phyloP scores from a whole-genome alignment of 768 basidiomycete genomes.

The Phanerochaete sordida region DNA sequence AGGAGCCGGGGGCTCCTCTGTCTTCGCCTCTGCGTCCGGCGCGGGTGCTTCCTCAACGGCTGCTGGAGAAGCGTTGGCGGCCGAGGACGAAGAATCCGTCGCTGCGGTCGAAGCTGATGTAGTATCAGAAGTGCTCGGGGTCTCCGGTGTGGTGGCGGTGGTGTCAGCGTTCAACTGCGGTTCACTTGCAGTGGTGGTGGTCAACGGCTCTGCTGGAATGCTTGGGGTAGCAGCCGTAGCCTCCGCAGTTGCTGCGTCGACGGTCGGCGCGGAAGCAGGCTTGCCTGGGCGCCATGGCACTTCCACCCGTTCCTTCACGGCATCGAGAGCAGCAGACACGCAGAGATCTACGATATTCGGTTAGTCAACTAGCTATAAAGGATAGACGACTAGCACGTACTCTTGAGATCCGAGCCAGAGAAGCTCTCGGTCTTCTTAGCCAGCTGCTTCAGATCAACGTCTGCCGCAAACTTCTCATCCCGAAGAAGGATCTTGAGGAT shows the following conservation, averaged over 20 bases:
- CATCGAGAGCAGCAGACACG: slow-evolving; percentile 87
- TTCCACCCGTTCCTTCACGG: slow-evolving; percentile 79
- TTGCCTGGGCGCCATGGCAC: slow-evolving; percentile 64
- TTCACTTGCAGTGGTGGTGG: background rate
- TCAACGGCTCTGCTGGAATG: background rate
- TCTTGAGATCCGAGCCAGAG: slow-evolving; percentile 94
- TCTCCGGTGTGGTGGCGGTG: background rate
- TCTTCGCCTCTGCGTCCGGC: background rate
- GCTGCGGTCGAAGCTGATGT: background rate
- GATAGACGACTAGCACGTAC: slow-evolving; percentile 44
- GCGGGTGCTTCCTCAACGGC: no score
- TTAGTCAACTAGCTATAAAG: slow-evolving; percentile 6
- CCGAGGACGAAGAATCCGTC: background rate
- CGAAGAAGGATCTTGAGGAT: slow-evolving; percentile 85
- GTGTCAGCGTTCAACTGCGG: background rate
- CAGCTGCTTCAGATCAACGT: slow-evolving; percentile 57
- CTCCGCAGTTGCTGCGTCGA: background rate
- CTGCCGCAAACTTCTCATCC: slow-evolving; percentile 68
- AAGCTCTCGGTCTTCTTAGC: slow-evolving; percentile 79
- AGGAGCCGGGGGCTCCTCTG: slow-evolving; percentile 4
- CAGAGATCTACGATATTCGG: slow-evolving; percentile 68
- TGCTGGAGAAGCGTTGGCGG: background rate
- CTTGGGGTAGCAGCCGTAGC: background rate
- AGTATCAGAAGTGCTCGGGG: background rate
- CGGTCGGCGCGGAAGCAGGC: background rate